Conservation (phyloP, 768 basidiomycete species). For the Podaxis sp. region DNA sequence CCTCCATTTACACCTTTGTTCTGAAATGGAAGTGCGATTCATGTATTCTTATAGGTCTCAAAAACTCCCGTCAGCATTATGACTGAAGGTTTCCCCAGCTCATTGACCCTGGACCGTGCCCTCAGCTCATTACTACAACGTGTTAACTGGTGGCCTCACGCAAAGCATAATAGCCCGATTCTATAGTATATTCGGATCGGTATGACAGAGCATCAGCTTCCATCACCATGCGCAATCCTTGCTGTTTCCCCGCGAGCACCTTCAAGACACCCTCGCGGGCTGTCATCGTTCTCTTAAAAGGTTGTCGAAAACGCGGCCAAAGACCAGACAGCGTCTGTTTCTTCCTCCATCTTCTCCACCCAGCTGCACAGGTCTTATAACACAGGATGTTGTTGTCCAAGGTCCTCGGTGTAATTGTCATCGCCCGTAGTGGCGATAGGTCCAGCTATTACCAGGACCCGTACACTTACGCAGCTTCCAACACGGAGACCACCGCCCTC, state of each 20-base stretch:
- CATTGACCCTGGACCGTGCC: not conserved
- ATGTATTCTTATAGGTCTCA: not conserved
- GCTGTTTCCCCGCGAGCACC: conserved; percentile 4
- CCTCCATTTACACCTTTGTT: not conserved
- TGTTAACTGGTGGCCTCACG: conserved; percentile 8
- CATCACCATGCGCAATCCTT: conserved; percentile 25
- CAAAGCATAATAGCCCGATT: conserved; percentile 12
- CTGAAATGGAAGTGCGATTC: not conserved
- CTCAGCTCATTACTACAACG: conserved; percentile 9
- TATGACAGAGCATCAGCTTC: conserved; percentile 16
- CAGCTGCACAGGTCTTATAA: conserved; percentile 17
- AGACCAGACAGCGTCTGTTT: conserved; percentile 20
- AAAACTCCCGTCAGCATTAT: not conserved
- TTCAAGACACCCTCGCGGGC: conserved; percentile 7
- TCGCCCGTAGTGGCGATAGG: conserved; percentile 81
- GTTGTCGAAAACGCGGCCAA: conserved; percentile 18
- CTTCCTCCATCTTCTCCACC: conserved; percentile 20
- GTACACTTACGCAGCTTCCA: conserved; percentile 56
- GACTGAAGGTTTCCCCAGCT: not conserved
- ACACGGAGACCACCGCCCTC: conserved; percentile 72
- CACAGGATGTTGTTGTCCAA: conserved; percentile 46
- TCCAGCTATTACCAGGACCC: conserved; percentile 71
- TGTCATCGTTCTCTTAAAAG: conserved; percentile 21
- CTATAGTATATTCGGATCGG: conserved; percentile 6
- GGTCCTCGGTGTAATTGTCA: conserved; percentile 76